Evolutionary conservation across 2,329 filamentous ascomycete genomes (phyloP).

Genomic region (Exophiala xenobiotica): DNA sequence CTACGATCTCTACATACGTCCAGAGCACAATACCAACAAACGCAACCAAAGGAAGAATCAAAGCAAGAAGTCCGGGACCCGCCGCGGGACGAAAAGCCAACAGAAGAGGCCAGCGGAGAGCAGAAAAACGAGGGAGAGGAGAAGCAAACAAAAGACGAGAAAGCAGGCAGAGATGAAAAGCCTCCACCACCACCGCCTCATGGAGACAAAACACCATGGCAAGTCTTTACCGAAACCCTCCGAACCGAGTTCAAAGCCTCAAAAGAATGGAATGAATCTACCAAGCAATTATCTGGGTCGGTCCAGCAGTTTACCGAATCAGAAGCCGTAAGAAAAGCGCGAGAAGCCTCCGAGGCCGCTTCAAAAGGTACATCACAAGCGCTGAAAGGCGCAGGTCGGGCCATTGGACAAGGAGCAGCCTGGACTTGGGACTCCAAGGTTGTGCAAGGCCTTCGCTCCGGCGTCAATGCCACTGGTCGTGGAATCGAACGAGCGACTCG

Average conservation of each 20-base stretch:
- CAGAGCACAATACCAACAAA: slow-evolving; percentile 23
- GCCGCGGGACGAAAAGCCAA: slow-evolving; percentile 32
- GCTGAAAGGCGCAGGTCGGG: slow-evolving; percentile 80
- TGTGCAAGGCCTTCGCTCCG: slow-evolving; percentile 85
- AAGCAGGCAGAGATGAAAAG: slow-evolving; percentile 54
- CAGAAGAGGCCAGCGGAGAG: slow-evolving; percentile 42
- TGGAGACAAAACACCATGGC: slow-evolving; percentile 97
- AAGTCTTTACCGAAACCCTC: slow-evolving; percentile 98
- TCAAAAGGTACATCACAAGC: slow-evolving; percentile 79
- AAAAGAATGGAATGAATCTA: slow-evolving; percentile 99
- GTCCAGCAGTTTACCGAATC: slow-evolving; percentile 92
- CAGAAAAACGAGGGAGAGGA: slow-evolving; percentile 45
- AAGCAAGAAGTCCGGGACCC: slow-evolving; percentile 31
- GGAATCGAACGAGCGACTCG: slow-evolving; percentile 92
- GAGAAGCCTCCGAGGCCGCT: slow-evolving; percentile 82
- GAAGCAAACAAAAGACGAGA: slow-evolving; percentile 42
- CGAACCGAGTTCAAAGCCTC: slow-evolving; percentile 90
- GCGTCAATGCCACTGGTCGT: slow-evolving; percentile 79
- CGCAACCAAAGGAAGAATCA: slow-evolving; percentile 29
- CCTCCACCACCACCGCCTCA: slow-evolving; percentile 87
- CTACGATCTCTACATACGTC: slow-evolving; percentile 28
- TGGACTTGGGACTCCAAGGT: slow-evolving; percentile 98
- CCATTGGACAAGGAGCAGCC: slow-evolving; percentile 82
- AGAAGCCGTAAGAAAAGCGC: slow-evolving; percentile 81
- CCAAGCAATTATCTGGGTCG: slow-evolving; percentile 85